Evolutionary conservation across 2,329 filamentous ascomycete species (phyloP), one percentile per base, ranked within the genome.

Genomic region (Neopestalotiopsis sp.): DNA sequence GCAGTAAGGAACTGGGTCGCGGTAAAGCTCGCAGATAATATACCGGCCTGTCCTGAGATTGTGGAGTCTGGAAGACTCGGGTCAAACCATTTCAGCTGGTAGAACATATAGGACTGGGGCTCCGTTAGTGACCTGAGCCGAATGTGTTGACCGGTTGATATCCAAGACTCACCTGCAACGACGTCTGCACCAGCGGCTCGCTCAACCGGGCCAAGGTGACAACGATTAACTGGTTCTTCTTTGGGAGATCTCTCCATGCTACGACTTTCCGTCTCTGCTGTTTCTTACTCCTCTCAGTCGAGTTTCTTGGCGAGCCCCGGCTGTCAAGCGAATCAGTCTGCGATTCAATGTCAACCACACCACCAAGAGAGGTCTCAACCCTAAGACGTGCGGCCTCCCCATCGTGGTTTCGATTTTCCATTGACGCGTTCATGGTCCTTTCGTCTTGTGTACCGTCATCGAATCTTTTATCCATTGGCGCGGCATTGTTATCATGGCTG

Each of bases 1-100:
- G 93, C 93, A 1, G 94, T 97, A 28, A 93, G 77, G 75, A 95
- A 95, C 78, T 97, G 94, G 0, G 92, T 91, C 0, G 90, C 91
- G 0, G 92, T 95, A 77, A 97, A 97, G 52, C 90, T 90, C 13
- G 92, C 93, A 62, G 93, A 90, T 30, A 97, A 83, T 2, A 97
- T 82, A 52, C 94, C 94, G 1, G 92, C 92, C 78, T 96, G 94
- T 24, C 87, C 85, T 0, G 94, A 89, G 72, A 97, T 94, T 1
- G 87, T 89, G 30, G 92, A 85, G 72, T 86, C 83, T 0, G 88
- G 80, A 14, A 88, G 81, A 10, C 75, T 79, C 0, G 84, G 81
- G 69, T 88, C 82, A 74, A 97, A 95, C 69, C 91, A 95, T 73
- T 89, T 90, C n/a, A 97, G 87, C 78, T 96, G 93, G 79, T 95